Evolutionary conservation across 345 rosid genomes (phyloP), one percentile per base, ranked within the genome.

Genomic region (Clausena lansium): DNA sequence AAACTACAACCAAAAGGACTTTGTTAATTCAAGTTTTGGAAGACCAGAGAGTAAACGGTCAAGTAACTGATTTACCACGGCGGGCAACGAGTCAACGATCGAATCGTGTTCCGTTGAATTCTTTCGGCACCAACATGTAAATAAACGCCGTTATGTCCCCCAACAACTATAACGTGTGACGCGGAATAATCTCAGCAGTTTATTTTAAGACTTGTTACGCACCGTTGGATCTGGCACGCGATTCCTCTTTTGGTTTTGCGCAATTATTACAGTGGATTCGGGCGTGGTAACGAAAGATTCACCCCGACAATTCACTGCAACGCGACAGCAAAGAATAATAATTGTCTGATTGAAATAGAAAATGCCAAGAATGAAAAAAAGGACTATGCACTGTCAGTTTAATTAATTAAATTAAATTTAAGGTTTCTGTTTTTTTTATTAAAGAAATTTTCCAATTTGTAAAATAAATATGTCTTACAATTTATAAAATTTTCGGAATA

Each of bases 211-310:
- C 9, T 2, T 2, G 9, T 14, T 30, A 14, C 0, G 1, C n/a
- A 41, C 67, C 85, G 80, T 80, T 6, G 11, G 81, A 84, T 66
- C 15, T 30, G 4, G 81, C 84, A 78, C 60, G 80, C 84, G 82
- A 77, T 45, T 24, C 2, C 73, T 58, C 70, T 68, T 74, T 78
- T 11, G 54, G 73, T 27, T 73, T 73, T 73, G 67, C 77, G 71
- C 76, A 71, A 88, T 86, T 71, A 88, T 88, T 78, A 61, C 77
- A 39, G 77, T 25, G 69, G 88, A 81, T 74, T 52, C 82, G n/a
- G 82, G 84, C 85, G 84, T 84, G 88, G 83, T 78, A 68, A 83
- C 22, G 47, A 67, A 79, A 81, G 87, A 84, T 86, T 78, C 85
- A 81, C 79, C 86, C 85, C 81, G 76, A 82, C 88, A 84, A 32